A percentile compares a stretch with the other conserved stretches of the same genome.
Evolutionary conservation across 177 flowering plant species (phyloP).

Genomic region (Vitis hybrid): DNA sequence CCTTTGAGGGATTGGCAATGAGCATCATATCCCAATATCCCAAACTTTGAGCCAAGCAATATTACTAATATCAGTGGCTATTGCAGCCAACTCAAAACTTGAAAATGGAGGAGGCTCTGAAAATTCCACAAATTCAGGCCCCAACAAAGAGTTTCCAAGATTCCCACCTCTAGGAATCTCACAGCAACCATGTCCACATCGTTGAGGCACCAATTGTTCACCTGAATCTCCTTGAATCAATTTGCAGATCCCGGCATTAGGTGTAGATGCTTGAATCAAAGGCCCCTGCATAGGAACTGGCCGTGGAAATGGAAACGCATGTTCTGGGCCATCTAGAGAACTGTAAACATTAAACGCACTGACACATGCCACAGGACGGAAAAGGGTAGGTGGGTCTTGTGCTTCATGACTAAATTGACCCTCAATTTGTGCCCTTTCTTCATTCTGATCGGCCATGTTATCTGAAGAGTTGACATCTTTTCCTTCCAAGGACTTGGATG

Average conservation of each 20-base stretch:
- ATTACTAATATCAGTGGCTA: conserved; percentile 75
- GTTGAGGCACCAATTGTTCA: conserved; percentile 57
- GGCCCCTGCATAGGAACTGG: conserved; percentile 39
- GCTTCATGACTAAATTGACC: conserved; percentile 22
- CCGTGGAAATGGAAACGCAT: conserved; percentile 22
- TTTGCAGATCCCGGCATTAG: conserved; percentile 43
- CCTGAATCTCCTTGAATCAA: conserved; percentile 40
- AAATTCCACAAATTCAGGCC: conserved; percentile 79
- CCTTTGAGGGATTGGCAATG: too few species aligned
- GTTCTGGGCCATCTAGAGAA: conserved; percentile 29
- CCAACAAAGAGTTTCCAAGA: conserved; percentile 48
- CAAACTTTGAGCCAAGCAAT: conserved; percentile 62
- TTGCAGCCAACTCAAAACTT: conserved; percentile 59
- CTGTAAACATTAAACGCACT: conserved; percentile 66
- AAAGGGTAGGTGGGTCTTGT: conserved; percentile 37
- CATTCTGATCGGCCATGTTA: conserved; percentile 27
- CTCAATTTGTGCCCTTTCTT: conserved; percentile 24
- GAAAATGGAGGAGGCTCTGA: too few species aligned
- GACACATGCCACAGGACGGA: conserved; percentile 60
- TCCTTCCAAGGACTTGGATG: conserved; percentile 45
- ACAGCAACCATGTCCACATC: conserved; percentile 79
- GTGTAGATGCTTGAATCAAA: conserved; percentile 35
- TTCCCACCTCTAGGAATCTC: conserved; percentile 7
- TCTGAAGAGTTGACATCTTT: conserved; percentile 38
- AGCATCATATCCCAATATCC: too few species aligned